Evolutionary conservation across 805 yeast species (phyloP), one percentile per base, ranked within the genome.

Genomic region (Wickerhamiella sergipiensis): DNA sequence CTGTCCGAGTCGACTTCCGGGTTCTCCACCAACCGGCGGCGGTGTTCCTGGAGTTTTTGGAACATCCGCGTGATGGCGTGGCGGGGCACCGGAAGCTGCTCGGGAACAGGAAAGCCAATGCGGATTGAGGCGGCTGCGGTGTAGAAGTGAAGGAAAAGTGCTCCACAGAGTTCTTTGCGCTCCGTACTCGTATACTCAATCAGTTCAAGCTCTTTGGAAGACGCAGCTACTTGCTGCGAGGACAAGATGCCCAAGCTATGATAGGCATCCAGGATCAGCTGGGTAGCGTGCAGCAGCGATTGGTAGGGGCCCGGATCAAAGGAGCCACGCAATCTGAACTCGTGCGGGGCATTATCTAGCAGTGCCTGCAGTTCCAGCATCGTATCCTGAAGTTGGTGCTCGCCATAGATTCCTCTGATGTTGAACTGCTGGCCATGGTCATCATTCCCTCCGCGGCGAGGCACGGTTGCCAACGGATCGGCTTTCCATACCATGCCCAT

Each of bases 401-500:
- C 65, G 12, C 60, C 59, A 17, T 55, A 46, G 15, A 65, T 57
- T 1, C 69, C 70, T 0, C 53, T 47, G 29, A 61, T 31, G 18
- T 33, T 18, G 38, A 33, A 23, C 24, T 31, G 40, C 23, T 43
- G 21, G 7, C 48, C 43, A 36, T 36, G 40, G 38, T 18, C 43
- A 10, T 33, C 18, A 19, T 43, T 17, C 22, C 47, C 48, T n/a
- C 40, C 15, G 9, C 46, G 31, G 8, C 56, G 49, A 6, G 53
- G 53, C n/a, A 52, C 50, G 2, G 57, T 51, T 5, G 52, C 75
- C 54, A 85, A 66, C 1, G 89, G 87, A 56, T 84, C 90, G 47
- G 80, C 69, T 57, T 81, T 81, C 95, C 94, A 85, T 8, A 80
- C 73, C 21, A 86, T 73, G 1, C 95, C 95, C 74, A 85, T 73